Conservation (phyloP, 106 monocot genomes). For the Dendrobium catenatum region DNA sequence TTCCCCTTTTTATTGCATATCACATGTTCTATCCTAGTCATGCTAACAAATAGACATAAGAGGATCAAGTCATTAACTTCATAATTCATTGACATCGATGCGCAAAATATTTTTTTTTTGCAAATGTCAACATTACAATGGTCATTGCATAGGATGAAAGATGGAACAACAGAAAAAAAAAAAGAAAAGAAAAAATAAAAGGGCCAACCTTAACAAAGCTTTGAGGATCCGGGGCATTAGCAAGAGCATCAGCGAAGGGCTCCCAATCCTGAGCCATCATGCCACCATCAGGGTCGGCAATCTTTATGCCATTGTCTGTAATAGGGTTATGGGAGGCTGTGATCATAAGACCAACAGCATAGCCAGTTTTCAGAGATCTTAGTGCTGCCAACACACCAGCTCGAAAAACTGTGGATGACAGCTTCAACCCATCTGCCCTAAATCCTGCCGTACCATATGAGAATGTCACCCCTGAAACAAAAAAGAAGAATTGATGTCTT, state of each 20-base stretch:
- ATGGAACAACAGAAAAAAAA: not conserved
- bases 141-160: not conserved
- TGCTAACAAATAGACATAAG: too few species aligned
- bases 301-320: slow-evolving; percentile 82
- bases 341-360: slow-evolving; percentile 63
- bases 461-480: slow-evolving; percentile 35
- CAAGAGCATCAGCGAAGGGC: slow-evolving; percentile 82
- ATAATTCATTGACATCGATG: too few species aligned
- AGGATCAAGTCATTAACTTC: too few species aligned
- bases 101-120: too few species aligned
- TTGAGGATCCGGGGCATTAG: slow-evolving; percentile 54
- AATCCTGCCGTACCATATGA: slow-evolving; percentile 95
- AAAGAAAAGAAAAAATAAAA: not conserved
- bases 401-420: slow-evolving; percentile 67
- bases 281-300: slow-evolving; percentile 78
- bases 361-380: slow-evolving; percentile 62
- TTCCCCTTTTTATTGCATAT: too few species aligned
- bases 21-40: too few species aligned
- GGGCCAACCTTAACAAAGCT: slow-evolving; percentile 42
- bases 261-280: slow-evolving; percentile 90
- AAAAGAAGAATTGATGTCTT: not conserved
- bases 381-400: slow-evolving; percentile 74
- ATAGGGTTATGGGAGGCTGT: slow-evolving; percentile 91
- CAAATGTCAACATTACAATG: not conserved
- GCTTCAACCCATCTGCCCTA: slow-evolving; percentile 48